These are phyloP conservation scores for Acacia acuminata DNA, from an alignment of 306 rosid species.

Conservation along the genomic window DNA sequence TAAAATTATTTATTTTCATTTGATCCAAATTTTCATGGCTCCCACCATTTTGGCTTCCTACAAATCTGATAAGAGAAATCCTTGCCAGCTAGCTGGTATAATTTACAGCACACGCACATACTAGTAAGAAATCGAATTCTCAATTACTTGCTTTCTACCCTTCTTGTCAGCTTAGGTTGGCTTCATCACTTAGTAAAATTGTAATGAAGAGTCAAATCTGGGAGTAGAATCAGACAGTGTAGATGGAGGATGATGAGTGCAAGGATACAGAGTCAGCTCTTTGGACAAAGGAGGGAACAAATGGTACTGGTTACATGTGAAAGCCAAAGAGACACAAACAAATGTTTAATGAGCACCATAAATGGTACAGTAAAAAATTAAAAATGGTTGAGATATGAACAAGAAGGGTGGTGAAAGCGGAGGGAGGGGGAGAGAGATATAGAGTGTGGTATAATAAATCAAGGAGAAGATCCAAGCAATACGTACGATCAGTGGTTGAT, in stretches of 20 bases:
- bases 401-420: not conserved
- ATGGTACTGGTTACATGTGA: not conserved
- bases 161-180: too few relatives aligned
- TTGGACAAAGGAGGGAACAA: not conserved
- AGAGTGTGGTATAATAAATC: not conserved
- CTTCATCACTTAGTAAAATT: too few relatives aligned
- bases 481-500: constrained; percentile 19
- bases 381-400: not conserved
- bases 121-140: not conserved
- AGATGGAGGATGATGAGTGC: not conserved
- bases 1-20: not conserved
- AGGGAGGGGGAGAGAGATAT: too few relatives aligned
- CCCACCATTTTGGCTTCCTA: constrained; percentile 25
- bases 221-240: not conserved
- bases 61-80: not conserved
- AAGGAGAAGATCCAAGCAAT: constrained; percentile 25
- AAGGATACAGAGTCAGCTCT: not conserved
- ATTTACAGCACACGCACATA: too few relatives aligned
- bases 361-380: not conserved
- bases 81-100: not conserved
- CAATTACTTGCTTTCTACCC: not conserved
- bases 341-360: not conserved
- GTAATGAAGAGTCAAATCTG: not conserved
- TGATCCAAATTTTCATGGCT: constrained; percentile 36
- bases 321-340: not conserved